Percentiles rank a stretch among this genome's conserved stretches.
Evolutionary conservation across 164 flowering plant species (phyloP).

Genomic region (Hamamelis virginiana): DNA sequence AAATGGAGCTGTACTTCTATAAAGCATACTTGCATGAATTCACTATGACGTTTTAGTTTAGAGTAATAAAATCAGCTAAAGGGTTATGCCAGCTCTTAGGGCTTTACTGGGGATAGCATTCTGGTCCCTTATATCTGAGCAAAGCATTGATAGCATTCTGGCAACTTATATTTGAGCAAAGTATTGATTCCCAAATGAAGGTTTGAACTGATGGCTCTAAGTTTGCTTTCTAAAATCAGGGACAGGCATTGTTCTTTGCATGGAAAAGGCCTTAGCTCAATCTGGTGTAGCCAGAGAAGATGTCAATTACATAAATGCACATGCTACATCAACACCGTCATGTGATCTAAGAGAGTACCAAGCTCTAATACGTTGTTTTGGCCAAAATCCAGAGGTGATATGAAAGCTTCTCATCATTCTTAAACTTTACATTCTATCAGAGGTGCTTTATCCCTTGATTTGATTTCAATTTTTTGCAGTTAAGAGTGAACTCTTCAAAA

Average conservation of each 20-base stretch:
- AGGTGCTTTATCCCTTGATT: neutral
- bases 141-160: neutral
- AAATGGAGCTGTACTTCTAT: too few species aligned
- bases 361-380: slow-evolving; percentile 87
- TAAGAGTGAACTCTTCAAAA: slow-evolving; percentile 87
- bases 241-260: slow-evolving; percentile 76
- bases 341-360: slow-evolving; percentile 88
- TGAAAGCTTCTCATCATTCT: neutral
- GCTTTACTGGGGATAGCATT: too few species aligned
- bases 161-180: neutral
- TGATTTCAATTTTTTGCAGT: slow-evolving; percentile 35
- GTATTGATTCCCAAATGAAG: neutral
- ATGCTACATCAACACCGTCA: slow-evolving; percentile 92
- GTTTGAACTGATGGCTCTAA: slow-evolving; percentile 1
- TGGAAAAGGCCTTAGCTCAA: slow-evolving; percentile 83
- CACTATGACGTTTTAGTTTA: too few species aligned
- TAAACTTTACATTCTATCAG: neutral
- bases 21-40: too few species aligned
- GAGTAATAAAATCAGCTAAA: too few species aligned
- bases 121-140: too few species aligned
- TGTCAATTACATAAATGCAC: slow-evolving; percentile 60
- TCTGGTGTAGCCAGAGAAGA: slow-evolving; percentile 81
- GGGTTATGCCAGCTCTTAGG: too few species aligned
- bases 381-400: slow-evolving; percentile 78
- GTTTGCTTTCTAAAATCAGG: slow-evolving; percentile 39